Base-by-base conservation (phyloP, 495 filamentous ascomycete species). In the Xylaria telfairii region DNA sequence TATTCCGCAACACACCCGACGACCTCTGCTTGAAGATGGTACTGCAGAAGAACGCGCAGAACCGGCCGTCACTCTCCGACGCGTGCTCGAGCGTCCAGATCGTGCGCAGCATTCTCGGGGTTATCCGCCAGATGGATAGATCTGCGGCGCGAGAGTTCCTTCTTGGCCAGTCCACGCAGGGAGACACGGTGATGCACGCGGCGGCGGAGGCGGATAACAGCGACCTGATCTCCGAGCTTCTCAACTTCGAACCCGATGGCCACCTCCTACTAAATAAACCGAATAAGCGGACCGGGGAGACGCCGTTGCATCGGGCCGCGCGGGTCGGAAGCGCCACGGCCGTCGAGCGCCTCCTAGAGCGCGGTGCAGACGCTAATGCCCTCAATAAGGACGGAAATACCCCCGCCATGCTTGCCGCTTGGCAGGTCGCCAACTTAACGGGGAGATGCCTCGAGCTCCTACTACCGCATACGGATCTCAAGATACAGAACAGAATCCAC, bases 361-460 rank as follows among this genome's bases (percentile, higher is more conserved):
- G 51, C 51, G 26, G 51, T 30, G 51, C 51, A 54, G 28, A 54
- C 13, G 7, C 51, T 5, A 54, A 54, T 6, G 51, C 51, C 26
- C 0, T 54, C 5, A 17, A 54, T 28, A 3, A 54, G 3, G 24
- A 54, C 26, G 51, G 51, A 30, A 54, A 54, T 8, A 54, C 51
- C 10, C 51, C 51, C 9, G 51, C 51, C 2, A 54, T 54, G 51
- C 51, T 54, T 26, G 51, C 51, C 24, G 51, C 51, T 15, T 13
- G 2, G 9, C 10, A 54, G 26, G 26, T 54, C 7, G 51, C 51
- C 0, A 17, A 9, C 12, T 28, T 54, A 9, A 54, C 51, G 0
- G 51, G 51, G 28, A 30, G 51, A 26, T 54, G 51, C 51, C 51
- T 54, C 51, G 51, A 54, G 51, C 51, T 54, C 30, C 51, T 54